phyloP scores from a whole-genome alignment of 2,329 filamentous ascomycete genomes.

The Macrophomina pseudophaseolina region DNA sequence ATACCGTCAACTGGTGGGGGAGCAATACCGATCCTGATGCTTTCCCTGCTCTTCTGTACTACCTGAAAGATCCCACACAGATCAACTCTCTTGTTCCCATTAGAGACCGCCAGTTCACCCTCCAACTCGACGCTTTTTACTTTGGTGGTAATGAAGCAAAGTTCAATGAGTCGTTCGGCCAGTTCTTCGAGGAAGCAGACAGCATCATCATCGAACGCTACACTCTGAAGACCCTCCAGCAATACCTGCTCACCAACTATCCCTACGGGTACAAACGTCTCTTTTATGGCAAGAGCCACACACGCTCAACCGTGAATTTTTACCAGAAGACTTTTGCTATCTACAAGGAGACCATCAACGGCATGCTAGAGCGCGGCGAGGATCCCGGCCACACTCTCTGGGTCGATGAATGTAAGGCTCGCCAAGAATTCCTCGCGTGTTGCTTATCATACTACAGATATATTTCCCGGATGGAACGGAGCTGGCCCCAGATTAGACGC shows the following conservation, averaged over 20 bases:
- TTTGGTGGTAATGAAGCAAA: conserved; percentile 12
- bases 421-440: no score
- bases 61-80: conserved; percentile 22
- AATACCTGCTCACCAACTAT: conserved; percentile 24
- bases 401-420: conserved; percentile 20
- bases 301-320: conserved; percentile 12
- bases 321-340: conserved; percentile 21
- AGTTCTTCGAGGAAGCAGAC: conserved; percentile 9
- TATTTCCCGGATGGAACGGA: conserved; percentile 23
- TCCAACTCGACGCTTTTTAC: conserved; percentile 17
- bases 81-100: conserved; percentile 14
- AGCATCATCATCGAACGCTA: conserved; percentile 7
- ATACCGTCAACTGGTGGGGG: conserved; percentile 11
- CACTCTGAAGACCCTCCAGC: conserved; percentile 21
- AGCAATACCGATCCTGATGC: conserved; percentile 10
- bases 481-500: conserved; percentile 1
- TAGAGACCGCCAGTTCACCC: conserved; percentile 9
- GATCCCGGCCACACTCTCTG: conserved; percentile 23
- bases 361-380: conserved; percentile 23
- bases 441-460: not conserved
- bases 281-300: conserved; percentile 26
- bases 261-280: conserved; percentile 26
- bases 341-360: conserved; percentile 23
- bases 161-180: conserved; percentile 19
- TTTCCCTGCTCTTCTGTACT: conserved; percentile 21